Conservation (phyloP, 495 filamentous ascomycete species). For the Letharia lupina region DNA sequence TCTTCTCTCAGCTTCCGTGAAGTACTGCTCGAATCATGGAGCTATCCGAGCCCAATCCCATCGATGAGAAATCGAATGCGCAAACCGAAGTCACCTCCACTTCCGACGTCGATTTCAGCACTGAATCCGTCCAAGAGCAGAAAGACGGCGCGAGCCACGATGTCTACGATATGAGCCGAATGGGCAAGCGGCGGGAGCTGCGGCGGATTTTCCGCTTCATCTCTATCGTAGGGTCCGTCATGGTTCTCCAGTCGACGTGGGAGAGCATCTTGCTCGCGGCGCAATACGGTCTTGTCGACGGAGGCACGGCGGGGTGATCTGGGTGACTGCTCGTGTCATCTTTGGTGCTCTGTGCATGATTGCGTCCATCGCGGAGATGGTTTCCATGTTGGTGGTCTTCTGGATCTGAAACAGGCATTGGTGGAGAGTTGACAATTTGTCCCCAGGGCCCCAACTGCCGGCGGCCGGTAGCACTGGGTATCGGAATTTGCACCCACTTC, state of each 20-base stretch:
- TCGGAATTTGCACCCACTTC: slow-evolving; percentile 12
- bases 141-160: background rate
- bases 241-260: slow-evolving; percentile 43
- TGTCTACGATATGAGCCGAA: background rate
- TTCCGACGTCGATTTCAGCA: background rate
- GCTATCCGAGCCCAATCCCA: background rate
- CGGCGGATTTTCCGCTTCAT: slow-evolving; percentile 40
- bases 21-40: background rate
- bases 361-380: background rate
- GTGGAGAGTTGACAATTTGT: background rate
- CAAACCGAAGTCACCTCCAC: background rate
- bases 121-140: background rate
- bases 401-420: background rate
- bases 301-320: slow-evolving; percentile 38
- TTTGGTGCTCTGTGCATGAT: background rate
- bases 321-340: background rate
- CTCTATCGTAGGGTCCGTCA: slow-evolving; percentile 41
- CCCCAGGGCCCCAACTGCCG: background rate
- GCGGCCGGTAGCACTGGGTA: background rate
- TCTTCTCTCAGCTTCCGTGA: no score
- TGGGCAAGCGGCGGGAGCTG: background rate
- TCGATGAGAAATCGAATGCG: background rate
- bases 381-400: background rate
- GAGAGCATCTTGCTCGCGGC: slow-evolving; percentile 35
- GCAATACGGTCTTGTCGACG: slow-evolving; percentile 41